Conservation (phyloP, 306 rosid genomes). For the Myrica gale region DNA sequence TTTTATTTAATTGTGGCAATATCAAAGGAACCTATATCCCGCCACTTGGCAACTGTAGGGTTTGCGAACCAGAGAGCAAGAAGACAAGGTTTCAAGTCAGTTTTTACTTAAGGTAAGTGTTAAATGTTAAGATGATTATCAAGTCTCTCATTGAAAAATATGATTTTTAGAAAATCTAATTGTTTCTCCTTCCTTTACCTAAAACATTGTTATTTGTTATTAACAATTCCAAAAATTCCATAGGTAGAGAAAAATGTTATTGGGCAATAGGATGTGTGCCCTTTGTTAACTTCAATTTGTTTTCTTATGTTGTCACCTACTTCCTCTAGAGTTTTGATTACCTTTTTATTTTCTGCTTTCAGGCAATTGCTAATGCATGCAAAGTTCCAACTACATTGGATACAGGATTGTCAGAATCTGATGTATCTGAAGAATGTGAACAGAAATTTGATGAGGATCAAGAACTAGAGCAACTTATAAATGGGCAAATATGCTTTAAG, state of each 20-base stretch:
- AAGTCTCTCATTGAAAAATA: slow-evolving; percentile 23
- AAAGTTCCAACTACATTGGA: slow-evolving; percentile 61
- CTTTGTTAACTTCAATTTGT: slow-evolving; percentile 10
- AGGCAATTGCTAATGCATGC: slow-evolving; percentile 86
- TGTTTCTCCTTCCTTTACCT: background rate
- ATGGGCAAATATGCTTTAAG: slow-evolving; percentile 76
- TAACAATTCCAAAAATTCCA: slow-evolving; percentile 16
- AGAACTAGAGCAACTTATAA: slow-evolving; percentile 74
- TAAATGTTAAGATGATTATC: slow-evolving; percentile 19
- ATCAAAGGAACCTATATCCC: background rate
- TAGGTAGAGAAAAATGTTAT: slow-evolving; percentile 21
- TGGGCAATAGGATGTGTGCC: slow-evolving; percentile 14
- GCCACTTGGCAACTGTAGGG: slow-evolving; percentile 50
- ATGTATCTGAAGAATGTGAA: slow-evolving; percentile 57
- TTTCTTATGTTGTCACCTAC: slow-evolving; percentile 29
- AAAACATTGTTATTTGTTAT: background rate
- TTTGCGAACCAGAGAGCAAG: slow-evolving; percentile 79
- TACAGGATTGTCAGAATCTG: slow-evolving; percentile 59
- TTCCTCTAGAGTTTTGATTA: slow-evolving; percentile 14
- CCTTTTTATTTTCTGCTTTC: slow-evolving; percentile 43
- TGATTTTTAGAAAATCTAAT: slow-evolving; percentile 26
- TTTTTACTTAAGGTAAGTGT: slow-evolving; percentile 68
- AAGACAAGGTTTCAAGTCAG: slow-evolving; percentile 71
- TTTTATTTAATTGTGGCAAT: slow-evolving; percentile 24
- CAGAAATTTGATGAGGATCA: slow-evolving; percentile 62